These are phyloP conservation scores for Candida oleophila DNA, from an alignment of 805 yeast species.

Conservation along the genomic window DNA sequence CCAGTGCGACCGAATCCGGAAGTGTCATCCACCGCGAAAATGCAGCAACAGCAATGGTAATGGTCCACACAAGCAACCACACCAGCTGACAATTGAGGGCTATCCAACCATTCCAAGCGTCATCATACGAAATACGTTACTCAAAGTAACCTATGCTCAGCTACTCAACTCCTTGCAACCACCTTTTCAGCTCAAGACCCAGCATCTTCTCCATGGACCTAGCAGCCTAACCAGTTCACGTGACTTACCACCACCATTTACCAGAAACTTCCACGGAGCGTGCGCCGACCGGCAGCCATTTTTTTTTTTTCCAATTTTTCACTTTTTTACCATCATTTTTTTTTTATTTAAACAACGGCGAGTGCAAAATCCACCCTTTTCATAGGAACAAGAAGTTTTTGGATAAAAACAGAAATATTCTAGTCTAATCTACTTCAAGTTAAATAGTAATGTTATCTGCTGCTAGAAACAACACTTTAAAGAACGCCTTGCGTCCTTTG, in stretches of 20 bases:
- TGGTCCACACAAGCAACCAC: no score
- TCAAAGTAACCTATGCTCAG: not conserved
- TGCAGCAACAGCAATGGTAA: no score
- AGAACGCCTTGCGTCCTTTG: constrained; percentile 37
- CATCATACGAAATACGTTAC: no score
- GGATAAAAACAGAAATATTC: not conserved
- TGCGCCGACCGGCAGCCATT: not conserved
- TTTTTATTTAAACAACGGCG: constrained; percentile 1
- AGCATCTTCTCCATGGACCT: not conserved
- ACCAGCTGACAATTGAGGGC: no score
- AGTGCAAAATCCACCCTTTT: not conserved
- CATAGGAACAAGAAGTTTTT: constrained; percentile 1
- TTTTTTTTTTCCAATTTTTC: not conserved
- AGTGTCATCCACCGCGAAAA: no score
- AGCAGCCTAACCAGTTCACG: not conserved
- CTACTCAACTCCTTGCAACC: not conserved
- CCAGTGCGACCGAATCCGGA: no score
- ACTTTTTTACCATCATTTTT: constrained; percentile 1
- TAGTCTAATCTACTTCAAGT: constrained; percentile 2
- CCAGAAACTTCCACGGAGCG: not conserved
- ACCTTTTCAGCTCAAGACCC: not conserved
- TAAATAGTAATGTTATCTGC: constrained; percentile 33
- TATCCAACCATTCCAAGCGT: no score
- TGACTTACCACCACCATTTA: not conserved
- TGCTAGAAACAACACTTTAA: constrained; percentile 37